Evolutionary conservation across 805 yeast species (phyloP), one percentile per base, ranked within the genome.

Genomic region (Brettanomyces nanus): DNA sequence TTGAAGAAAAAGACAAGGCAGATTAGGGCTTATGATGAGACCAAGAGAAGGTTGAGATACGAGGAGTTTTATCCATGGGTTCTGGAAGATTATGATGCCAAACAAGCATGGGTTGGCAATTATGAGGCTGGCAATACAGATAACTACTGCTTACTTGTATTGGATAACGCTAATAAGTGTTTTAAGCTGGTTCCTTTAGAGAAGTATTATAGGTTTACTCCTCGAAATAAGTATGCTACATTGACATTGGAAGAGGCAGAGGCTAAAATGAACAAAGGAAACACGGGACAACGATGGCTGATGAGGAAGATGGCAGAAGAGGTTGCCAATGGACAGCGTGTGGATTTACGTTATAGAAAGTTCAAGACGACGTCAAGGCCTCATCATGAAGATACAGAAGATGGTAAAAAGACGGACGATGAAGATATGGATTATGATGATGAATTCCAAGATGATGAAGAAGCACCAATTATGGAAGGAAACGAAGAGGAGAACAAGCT

Each of bases 51-150:
- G 53, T 66, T 92, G 45, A 71, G 97, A 54, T 92, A 90, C 56
- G 98, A 92, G 62, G 98, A 92, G 62, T 85, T 81, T 58, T 90
- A 85, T 52, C 98, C 98, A 0, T 92, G 98, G 98, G 95, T 92
- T 14, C 66, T 92, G 69, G 98, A 92, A 63, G 98, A 92, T 62
- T 90, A 84, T 58, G 96, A 87, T 53, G 95, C 95, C 33, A 72
- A 75, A 43, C 90, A 92, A 55, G 90, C 95, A 0, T 92, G 85
- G 83, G 97, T 89, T 15, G 96, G 97, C 27, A 83, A 80, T 49
- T 92, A 85, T 62, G 98, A 92, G 63, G 97, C 97, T 1, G 85
- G 84, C 33, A 73, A 75, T 38, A 75, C 87, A 15, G 96, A 86
- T 47, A 69, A 84, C n/a, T 85, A 85, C 45, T 95, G 85, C 7